Base-by-base conservation (phyloP, 306 rosid genomes). In the Quercus agrifolia region DNA sequence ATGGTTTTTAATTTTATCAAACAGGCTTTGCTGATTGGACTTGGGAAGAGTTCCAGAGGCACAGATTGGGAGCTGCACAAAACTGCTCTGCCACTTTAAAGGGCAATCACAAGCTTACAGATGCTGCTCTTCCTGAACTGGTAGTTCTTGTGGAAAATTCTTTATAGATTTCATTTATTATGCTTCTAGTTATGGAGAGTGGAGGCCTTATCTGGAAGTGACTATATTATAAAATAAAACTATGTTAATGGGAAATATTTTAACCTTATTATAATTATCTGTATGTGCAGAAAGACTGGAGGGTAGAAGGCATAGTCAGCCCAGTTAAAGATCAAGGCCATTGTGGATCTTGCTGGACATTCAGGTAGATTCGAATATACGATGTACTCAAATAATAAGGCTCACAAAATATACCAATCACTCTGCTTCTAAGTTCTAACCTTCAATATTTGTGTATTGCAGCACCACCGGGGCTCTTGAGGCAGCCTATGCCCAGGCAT, bases 401-500 rank as follows among this genome's bases (percentile, higher is more conserved):
- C 67, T 64, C 73, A 69, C 2, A 63, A 17, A 18, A 20, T 31
- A 41, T 30, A 7, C 19, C 74, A 17, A 11, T 73, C 15, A 20
- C 70, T 61, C 27, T 67, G 12, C 38, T 72, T 84, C 69, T 77
- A 54, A 84, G 74, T 72, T 84, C 69, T 79, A 54, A 84, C 76
- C 8, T 14, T 73, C 56, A 41, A 72, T 70, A 18, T 52, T 52
- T 85, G 71, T 38, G 23, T 70, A 72, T 23, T 90, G 81, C 91
- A 95, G 99, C 86, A 89, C 98, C 56, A 93, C 99, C 25, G 99
- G 99, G 33, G 91, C 99, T 38, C 88, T 95, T 79, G 98, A 95
- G 86, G 88, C 99, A 70, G 99, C 98, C 56, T 93, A 95, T 21
- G 82, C 83, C 0, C 99, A 95, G 78, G 96, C 90, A 56, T 88